A percentile compares a stretch with the other conserved stretches of the same genome.
Conservation (phyloP, 2,329 filamentous ascomycete species). For the Exophiala dermatitidis region DNA sequence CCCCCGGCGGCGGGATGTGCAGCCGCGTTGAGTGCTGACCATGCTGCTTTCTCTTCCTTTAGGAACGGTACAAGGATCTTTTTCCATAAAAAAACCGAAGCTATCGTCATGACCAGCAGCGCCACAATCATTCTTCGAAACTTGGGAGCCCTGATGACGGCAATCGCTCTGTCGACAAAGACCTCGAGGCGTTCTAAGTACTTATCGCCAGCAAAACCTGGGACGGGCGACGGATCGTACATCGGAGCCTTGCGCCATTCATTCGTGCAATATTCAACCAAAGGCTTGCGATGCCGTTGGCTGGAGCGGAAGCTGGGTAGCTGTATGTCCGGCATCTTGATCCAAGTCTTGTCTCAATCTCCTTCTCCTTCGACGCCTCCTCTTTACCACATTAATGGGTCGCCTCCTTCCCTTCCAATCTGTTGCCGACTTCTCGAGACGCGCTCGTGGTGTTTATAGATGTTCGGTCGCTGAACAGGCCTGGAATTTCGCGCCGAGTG, state of each 20-base stretch:
- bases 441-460: too few species aligned
- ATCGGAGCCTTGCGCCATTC: conserved; percentile 32
- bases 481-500: too few species aligned
- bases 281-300: conserved; percentile 25
- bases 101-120: conserved; percentile 3
- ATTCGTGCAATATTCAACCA: conserved; percentile 37
- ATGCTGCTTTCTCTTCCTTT: conserved; percentile 23
- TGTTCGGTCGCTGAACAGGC: too few species aligned
- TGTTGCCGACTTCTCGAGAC: too few species aligned
- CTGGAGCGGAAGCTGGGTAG: background rate
- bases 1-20: conserved; percentile 29
- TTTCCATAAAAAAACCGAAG: conserved; percentile 14
- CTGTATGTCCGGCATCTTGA: background rate
- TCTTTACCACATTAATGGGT: background rate
- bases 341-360: background rate
- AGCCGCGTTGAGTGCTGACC: conserved; percentile 29
- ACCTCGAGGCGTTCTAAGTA: conserved; percentile 20
- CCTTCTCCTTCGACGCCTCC: background rate
- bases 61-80: conserved; percentile 18
- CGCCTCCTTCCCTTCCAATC: too few species aligned
- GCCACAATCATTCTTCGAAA: conserved; percentile 31
- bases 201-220: conserved; percentile 28
- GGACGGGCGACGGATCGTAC: conserved; percentile 25
- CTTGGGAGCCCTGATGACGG: conserved; percentile 35
- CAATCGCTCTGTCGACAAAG: conserved; percentile 22